Percentiles rank a stretch among this genome's conserved stretches.
phyloP scores from a whole-genome alignment of 306 rosid species.

The Rosa chinensis region DNA sequence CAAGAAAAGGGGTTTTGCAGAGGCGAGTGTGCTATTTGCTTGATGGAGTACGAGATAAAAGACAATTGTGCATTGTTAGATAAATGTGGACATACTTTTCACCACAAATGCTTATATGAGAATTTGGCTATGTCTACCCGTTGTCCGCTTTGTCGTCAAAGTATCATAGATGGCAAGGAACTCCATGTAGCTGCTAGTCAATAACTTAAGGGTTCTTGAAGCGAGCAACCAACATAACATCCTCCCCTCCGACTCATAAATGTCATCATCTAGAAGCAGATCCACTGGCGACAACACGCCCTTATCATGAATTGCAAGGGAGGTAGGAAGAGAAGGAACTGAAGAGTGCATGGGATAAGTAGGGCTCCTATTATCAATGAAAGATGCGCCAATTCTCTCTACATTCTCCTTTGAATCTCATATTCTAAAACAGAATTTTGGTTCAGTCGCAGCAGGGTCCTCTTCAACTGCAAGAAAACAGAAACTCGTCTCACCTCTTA shows the following conservation, averaged over 20 bases:
- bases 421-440: conserved; percentile 43
- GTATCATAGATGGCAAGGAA: background rate
- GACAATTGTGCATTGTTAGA: background rate
- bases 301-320: no score
- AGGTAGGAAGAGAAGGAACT: no score
- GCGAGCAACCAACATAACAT: no score
- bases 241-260: no score
- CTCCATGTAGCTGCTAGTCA: no score
- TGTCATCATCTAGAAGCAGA: no score
- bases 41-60: background rate
- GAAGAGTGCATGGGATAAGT: no score
- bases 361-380: no score
- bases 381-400: no score
- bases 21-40: background rate
- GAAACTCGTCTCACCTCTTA: background rate
- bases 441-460: conserved; percentile 58
- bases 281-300: no score
- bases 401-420: no score
- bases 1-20: background rate
- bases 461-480: conserved; percentile 58
- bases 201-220: background rate
- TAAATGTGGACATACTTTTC: background rate
- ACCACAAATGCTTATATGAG: background rate
- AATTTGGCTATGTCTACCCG: background rate
- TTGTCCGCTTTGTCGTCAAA: background rate